Conservation (phyloP, 768 basidiomycete genomes). For the Kwoniella europaea region DNA sequence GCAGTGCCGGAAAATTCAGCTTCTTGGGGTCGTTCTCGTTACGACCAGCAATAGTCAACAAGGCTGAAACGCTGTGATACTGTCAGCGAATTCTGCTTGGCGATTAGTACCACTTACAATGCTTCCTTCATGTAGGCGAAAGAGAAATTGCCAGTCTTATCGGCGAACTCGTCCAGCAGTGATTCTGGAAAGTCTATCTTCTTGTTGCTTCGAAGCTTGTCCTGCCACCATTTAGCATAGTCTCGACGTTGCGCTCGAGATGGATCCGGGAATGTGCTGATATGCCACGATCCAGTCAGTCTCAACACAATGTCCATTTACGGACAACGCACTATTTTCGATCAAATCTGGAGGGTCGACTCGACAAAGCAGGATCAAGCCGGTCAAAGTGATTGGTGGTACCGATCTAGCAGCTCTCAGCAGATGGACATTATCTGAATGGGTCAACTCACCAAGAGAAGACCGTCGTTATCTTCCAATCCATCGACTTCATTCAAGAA, state of each 20-base stretch:
- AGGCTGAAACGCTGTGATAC: slow-evolving; percentile 68
- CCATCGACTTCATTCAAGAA: slow-evolving; percentile 85
- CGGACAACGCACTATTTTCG: slow-evolving; percentile 72
- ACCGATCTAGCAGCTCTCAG: slow-evolving; percentile 34
- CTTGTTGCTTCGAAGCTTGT: slow-evolving; percentile 70
- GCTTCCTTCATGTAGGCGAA: slow-evolving; percentile 90
- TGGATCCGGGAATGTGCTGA: slow-evolving; percentile 75
- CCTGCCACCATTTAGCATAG: slow-evolving; percentile 80
- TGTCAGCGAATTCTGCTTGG: not conserved
- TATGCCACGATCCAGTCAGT: not conserved
- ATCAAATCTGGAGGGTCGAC: slow-evolving; percentile 81
- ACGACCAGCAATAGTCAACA: slow-evolving; percentile 69
- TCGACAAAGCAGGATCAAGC: slow-evolving; percentile 76
- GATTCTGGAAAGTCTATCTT: slow-evolving; percentile 71
- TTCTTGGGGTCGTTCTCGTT: slow-evolving; percentile 61
- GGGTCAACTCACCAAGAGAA: slow-evolving; percentile 66
- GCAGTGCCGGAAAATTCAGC: slow-evolving; percentile 63
- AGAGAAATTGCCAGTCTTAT: slow-evolving; percentile 70
- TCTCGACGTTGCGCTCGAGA: slow-evolving; percentile 67
- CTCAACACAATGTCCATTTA: not conserved
- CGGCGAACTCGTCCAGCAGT: slow-evolving; percentile 68
- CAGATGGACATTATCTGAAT: not conserved
- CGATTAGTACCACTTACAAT: slow-evolving; percentile 65
- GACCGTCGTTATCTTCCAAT: slow-evolving; percentile 75
- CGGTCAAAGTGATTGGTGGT: slow-evolving; percentile 80